Base-by-base conservation (phyloP, 495 filamentous ascomycete species). In the Penicillium tannophilum region DNA sequence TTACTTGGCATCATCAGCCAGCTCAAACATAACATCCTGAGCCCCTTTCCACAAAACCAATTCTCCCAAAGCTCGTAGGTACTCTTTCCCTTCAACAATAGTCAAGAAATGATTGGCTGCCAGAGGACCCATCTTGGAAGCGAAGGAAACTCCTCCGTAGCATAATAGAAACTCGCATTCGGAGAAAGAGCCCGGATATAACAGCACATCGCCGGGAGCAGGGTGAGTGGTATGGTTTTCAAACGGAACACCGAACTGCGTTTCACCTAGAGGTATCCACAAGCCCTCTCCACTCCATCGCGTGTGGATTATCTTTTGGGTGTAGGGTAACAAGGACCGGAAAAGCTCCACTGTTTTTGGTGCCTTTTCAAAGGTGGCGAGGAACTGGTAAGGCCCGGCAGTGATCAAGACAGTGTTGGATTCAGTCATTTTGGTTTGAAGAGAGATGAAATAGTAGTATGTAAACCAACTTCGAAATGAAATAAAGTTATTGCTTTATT, bases 221-320 rank as follows among this genome's bases (percentile, higher is more conserved):
- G 67, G 67, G 51, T 70, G 64, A 9, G 67, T 43, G 8, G 67
- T 70, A 46, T 70, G 64, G 19, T 70, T 70, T 20, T 70, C 67
- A 31, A 63, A 67, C 0, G 64, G 60, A 12, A 70, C 35, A 4
- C 55, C 62, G n/a, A 70, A 70, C 20, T 67, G 36, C 6, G 62
- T 65, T 33, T 70, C 62, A 7, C 67, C 64, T 20, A 70, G 44
- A 16, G 67, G 67, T 51, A 70, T 67, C 67, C 64, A 70, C 54
- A 70, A 52, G 3, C 43, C 64, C 47, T 70, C 64, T 16, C 67
- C 67, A 11, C 61, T 64, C 67, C 67, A 67, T 30, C 67, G 67
- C 3, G 67, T 64, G 58, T 70, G 67, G 42, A 70, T 70, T 12
- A 67, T 51, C 26, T 67, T 64, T 30, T 70, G 67, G 8, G 41